Conservation (phyloP, 495 filamentous ascomycete species). For the Penicillium lividum region DNA sequence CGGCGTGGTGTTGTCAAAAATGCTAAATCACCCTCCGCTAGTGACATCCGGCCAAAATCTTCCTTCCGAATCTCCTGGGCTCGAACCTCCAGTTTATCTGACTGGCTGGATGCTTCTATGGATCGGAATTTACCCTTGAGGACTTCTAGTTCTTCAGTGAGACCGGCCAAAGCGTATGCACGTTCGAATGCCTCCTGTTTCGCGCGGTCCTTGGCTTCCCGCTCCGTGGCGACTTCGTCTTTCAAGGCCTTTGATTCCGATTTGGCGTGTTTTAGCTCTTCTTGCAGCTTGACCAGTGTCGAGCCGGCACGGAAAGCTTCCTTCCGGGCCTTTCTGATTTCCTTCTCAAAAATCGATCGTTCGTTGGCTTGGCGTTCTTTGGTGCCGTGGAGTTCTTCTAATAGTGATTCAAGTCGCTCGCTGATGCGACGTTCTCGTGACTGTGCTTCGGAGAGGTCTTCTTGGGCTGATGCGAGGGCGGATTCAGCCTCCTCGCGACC, state of each 20-base stretch:
- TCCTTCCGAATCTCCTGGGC: slow-evolving; percentile 33
- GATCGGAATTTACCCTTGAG: slow-evolving; percentile 62
- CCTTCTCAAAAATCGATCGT: slow-evolving; percentile 77
- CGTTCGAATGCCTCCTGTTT: slow-evolving; percentile 80
- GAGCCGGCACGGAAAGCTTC: slow-evolving; percentile 84
- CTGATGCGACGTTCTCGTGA: slow-evolving; percentile 72
- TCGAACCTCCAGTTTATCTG: slow-evolving; percentile 32
- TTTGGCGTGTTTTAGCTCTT: slow-evolving; percentile 73
- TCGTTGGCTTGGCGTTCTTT: slow-evolving; percentile 78
- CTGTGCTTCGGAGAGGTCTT: slow-evolving; percentile 67
- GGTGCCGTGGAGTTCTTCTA: slow-evolving; percentile 73
- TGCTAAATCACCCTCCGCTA: slow-evolving; percentile 38
- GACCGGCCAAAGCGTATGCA: slow-evolving; percentile 67
- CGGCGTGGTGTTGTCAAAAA: slow-evolving; percentile 37
- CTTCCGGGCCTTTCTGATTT: slow-evolving; percentile 77
- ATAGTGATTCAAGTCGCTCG: slow-evolving; percentile 73
- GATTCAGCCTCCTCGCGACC: slow-evolving; percentile 79
- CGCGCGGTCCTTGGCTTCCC: slow-evolving; percentile 48
- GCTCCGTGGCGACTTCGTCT: slow-evolving; percentile 54
- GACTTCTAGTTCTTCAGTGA: slow-evolving; percentile 73
- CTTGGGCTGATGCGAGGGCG: slow-evolving; percentile 56
- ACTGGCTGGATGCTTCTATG: slow-evolving; percentile 62
- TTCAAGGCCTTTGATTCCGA: slow-evolving; percentile 53
- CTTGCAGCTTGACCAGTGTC: slow-evolving; percentile 72
- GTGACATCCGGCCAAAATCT: slow-evolving; percentile 31